Evolutionary conservation across 805 yeast genomes (phyloP).

Genomic region (Candida pseudofarinosa): DNA sequence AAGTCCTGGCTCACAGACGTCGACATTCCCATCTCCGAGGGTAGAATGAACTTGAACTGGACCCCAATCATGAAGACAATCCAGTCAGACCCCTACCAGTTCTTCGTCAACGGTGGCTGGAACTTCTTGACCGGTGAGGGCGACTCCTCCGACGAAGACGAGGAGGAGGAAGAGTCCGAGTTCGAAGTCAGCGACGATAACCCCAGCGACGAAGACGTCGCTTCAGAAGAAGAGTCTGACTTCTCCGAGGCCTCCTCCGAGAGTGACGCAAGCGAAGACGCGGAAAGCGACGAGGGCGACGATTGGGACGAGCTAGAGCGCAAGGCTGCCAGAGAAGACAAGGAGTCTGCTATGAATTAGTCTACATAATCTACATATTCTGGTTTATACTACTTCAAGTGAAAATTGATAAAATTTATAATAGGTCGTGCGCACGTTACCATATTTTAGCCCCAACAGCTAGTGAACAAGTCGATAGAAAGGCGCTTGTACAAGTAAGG

Average conservation of each 20-base stretch:
- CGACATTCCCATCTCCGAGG: conserved; percentile 91
- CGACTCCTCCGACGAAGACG: conserved; percentile 63
- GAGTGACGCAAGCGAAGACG: conserved; percentile 27
- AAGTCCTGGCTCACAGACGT: conserved; percentile 98
- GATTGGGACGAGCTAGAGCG: conserved; percentile 63
- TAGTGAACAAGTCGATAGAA: neutral
- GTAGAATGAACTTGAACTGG: conserved; percentile 96
- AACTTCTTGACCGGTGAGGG: conserved; percentile 85
- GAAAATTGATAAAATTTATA: too few species aligned
- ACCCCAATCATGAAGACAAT: conserved; percentile 91
- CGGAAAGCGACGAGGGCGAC: conserved; percentile 33
- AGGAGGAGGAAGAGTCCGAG: conserved; percentile 66
- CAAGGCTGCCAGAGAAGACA: conserved; percentile 50
- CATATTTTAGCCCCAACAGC: neutral
- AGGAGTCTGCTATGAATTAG: conserved; percentile 13
- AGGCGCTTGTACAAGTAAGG: neutral
- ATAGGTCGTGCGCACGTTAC: neutral
- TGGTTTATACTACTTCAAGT: neutral
- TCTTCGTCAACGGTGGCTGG: conserved; percentile 96
- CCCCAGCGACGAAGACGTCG: conserved; percentile 60
- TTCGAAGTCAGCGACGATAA: conserved; percentile 62
- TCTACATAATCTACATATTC: neutral
- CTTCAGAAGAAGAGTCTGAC: conserved; percentile 45
- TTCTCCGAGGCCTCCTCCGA: conserved; percentile 38
- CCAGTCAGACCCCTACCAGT: conserved; percentile 87